Conservation (phyloP, 768 basidiomycete species). For the Boletellus ananiceps region DNA sequence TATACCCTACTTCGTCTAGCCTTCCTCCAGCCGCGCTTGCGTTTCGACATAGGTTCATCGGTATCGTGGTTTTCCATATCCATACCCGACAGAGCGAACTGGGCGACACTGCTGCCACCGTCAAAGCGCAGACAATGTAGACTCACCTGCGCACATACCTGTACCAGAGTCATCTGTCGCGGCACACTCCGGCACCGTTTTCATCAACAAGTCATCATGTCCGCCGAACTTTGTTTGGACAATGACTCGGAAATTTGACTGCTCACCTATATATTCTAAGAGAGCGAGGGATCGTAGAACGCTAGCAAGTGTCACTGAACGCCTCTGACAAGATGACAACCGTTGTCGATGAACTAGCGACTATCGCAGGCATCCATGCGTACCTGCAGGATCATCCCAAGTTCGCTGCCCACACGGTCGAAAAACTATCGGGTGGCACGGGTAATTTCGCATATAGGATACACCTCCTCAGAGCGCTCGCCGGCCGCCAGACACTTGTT, state of each 20-base stretch:
- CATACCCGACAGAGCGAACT: too few relatives aligned
- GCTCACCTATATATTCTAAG: conserved; percentile 3
- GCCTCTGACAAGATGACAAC: conserved; percentile 13
- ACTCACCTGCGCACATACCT: too few relatives aligned
- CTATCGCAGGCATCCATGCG: conserved; percentile 26
- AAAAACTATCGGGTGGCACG: conserved; percentile 45
- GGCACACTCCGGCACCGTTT: not conserved
- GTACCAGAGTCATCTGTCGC: not conserved
- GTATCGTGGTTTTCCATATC: too few relatives aligned
- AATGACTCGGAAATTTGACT: conserved; percentile 9
- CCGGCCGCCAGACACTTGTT: conserved; percentile 45
- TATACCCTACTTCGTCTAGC: too few relatives aligned
- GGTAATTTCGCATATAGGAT: conserved; percentile 59
- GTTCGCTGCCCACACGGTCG: conserved; percentile 41
- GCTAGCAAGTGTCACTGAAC: not conserved
- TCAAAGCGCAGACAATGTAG: too few relatives aligned
- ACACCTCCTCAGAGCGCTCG: conserved; percentile 36
- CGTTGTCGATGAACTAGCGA: conserved; percentile 24
- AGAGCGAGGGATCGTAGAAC: not conserved
- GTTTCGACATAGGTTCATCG: too few relatives aligned
- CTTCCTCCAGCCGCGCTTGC: too few relatives aligned
- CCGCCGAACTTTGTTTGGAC: not conserved
- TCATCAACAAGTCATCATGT: not conserved
- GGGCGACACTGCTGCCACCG: too few relatives aligned
- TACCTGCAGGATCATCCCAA: conserved; percentile 45